These are phyloP conservation scores for Dactylellina drechsleri DNA, from an alignment of 2,329 filamentous ascomycete genomes.

Conservation along the genomic window DNA sequence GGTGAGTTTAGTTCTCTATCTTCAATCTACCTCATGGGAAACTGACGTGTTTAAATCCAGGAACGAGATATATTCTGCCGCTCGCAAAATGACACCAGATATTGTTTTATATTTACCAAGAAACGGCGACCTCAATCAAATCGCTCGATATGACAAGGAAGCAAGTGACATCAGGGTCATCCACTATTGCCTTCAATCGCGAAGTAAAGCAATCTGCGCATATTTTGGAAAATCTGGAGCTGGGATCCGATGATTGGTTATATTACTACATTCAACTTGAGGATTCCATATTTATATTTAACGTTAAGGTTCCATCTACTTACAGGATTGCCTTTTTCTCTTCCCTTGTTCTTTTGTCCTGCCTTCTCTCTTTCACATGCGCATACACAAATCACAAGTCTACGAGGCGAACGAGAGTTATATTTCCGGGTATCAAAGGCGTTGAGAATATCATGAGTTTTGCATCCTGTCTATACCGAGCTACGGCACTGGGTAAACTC, in stretches of 20 bases:
- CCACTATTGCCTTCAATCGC: slow-evolving; percentile 80
- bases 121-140: slow-evolving; percentile 81
- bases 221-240: slow-evolving; percentile 43
- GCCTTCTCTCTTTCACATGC: background rate
- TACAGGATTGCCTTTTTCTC: background rate
- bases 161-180: slow-evolving; percentile 75
- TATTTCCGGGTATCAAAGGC: slow-evolving; percentile 11
- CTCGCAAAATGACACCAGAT: slow-evolving; percentile 67
- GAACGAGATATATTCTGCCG: slow-evolving; percentile 70
- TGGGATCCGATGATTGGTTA: slow-evolving; percentile 15
- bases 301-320: background rate
- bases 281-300: background rate
- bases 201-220: slow-evolving; percentile 49
- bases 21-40: background rate
- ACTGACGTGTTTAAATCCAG: slow-evolving; percentile 64
- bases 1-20: slow-evolving; percentile 21
- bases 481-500: slow-evolving; percentile 18
- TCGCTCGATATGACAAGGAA: slow-evolving; percentile 69
- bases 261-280: background rate
- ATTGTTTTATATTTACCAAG: slow-evolving; percentile 84
- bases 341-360: background rate
- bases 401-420: background rate
- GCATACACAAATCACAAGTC: background rate
- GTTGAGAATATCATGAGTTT: slow-evolving; percentile 28
- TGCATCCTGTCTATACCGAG: slow-evolving; percentile 15